Evolutionary conservation across 2,329 filamentous ascomycete species (phyloP), one percentile per base, ranked within the genome.

Genomic region (Ramichloridium luteum): DNA sequence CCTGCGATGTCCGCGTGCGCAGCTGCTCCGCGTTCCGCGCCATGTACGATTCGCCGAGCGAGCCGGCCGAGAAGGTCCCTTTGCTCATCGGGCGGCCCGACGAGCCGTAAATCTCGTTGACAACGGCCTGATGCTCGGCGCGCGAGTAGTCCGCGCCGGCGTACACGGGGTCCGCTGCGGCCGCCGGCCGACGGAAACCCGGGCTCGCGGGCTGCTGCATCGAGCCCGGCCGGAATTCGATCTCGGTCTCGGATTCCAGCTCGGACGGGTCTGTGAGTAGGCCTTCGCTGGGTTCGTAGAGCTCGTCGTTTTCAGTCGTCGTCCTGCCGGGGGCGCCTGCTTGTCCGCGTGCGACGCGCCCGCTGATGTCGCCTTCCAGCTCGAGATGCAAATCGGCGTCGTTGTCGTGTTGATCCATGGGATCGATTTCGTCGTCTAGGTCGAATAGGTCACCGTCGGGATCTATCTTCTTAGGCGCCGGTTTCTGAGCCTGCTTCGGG

Each of bases 21-120:
- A 53, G 41, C 32, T 43, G 34, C 36, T 52, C 49, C n/a, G 53
- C 53, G 38, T 51, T 49, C 13, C 43, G 35, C 6, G 46, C 48
- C 54, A 57, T 57, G 28, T 46, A 57, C 4, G 39, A 45, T 44
- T 55, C 54, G 6, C 54, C 54, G 13, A 56, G 28, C 25, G 41
- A 46, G n/a, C 54, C 50, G 13, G 33, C 43, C 13, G 41, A 46
- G 27, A 51, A 51, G 3, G 40, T 43, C 12, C 38, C 40, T 25
- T 44, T 47, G 23, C 30, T 42, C 13, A 16, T 42, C 14, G 43
- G 39, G 14, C 41, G 20, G 8, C 25, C 38, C 15, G 36, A 41
- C 16, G 39, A 44, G 1, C 48, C 48, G 15, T 50, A 51, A 2
- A 50, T 41, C 3, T 45, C 46, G 8, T 47, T 43, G 22, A 40